Conservation (phyloP, 768 basidiomycete genomes). For the Boletus sp. region DNA sequence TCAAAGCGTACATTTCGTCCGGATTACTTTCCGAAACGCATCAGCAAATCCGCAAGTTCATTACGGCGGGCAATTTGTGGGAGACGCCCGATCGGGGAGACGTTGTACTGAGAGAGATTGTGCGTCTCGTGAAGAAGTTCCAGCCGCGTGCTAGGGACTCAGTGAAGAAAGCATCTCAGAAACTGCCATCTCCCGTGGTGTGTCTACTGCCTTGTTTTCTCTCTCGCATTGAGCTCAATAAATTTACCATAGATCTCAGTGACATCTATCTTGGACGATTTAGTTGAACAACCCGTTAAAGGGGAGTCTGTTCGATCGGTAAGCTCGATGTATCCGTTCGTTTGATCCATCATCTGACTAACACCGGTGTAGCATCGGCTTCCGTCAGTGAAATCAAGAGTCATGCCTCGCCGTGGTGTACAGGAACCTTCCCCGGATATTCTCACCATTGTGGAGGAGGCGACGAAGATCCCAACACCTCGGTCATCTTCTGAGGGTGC, state of each 20-base stretch:
- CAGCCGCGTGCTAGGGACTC: not conserved
- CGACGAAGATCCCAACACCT: not conserved
- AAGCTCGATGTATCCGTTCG: not conserved
- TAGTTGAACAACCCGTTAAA: not conserved
- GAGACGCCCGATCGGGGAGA: not conserved
- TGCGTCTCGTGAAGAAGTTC: slow-evolving; percentile 1
- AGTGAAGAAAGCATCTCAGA: not conserved
- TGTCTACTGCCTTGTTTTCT: not conserved
- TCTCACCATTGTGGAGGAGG: slow-evolving; percentile 8
- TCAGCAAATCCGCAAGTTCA: not conserved
- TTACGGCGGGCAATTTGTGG: not conserved
- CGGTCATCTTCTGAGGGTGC: not conserved
- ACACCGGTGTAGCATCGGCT: not conserved
- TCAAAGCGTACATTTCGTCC: not conserved
- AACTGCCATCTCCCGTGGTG: not conserved
- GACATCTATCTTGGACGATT: not conserved
- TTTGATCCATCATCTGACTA: not conserved
- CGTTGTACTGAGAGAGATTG: not conserved
- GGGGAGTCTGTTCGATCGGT: not conserved
- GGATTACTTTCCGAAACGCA: not conserved
- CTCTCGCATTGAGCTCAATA: not conserved
- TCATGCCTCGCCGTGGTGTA: not conserved
- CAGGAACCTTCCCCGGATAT: slow-evolving; percentile 2
- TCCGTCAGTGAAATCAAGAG: not conserved
- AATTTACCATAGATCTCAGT: not conserved